A percentile compares a stretch with the other conserved stretches of the same genome.
Conservation (phyloP, 768 basidiomycete species). For the Tylopilus vinaceipallidus region DNA sequence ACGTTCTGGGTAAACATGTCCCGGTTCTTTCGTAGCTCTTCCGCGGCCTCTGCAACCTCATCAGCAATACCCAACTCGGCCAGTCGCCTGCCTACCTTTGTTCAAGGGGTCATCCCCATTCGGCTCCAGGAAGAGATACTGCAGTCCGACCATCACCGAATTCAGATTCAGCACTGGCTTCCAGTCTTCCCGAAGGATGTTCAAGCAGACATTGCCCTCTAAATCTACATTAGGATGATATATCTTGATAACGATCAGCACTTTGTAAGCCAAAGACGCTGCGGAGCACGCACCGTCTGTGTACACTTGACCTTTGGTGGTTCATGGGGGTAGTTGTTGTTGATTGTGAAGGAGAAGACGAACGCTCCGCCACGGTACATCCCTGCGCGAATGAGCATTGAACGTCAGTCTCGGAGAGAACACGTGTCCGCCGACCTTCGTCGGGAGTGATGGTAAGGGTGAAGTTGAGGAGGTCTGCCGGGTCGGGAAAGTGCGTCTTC, state of each 20-base stretch:
- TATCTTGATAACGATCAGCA: constrained; percentile 54
- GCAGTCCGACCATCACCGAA: constrained; percentile 96
- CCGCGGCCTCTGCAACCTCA: constrained; percentile 76
- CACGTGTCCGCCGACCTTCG: constrained; percentile 61
- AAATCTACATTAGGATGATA: constrained; percentile 99
- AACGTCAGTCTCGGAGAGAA: constrained; percentile 1
- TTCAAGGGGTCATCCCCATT: constrained; percentile 98
- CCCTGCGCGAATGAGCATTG: constrained; percentile 46
- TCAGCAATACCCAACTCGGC: constrained; percentile 6
- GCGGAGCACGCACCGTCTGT: constrained; percentile 64
- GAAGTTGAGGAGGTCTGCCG: constrained; percentile 94
- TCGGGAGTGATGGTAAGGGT: constrained; percentile 93
- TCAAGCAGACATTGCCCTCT: constrained; percentile 97
- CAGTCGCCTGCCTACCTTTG: constrained; percentile 73
- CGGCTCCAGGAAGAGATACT: constrained; percentile 97
- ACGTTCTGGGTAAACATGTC: constrained; percentile 85
- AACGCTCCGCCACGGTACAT: constrained; percentile 98
- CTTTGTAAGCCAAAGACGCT: background rate
- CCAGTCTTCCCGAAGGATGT: constrained; percentile 99
- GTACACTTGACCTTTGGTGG: constrained; percentile 99
- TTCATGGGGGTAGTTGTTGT: constrained; percentile 97
- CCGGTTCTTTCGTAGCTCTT: constrained; percentile 87
- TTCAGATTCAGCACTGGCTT: constrained; percentile 98
- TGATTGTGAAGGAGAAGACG: constrained; percentile 92
- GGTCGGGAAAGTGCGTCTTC: constrained; percentile 92